Conservation (phyloP, 257 asterid genomes). For the Nicotiana paniculata region DNA sequence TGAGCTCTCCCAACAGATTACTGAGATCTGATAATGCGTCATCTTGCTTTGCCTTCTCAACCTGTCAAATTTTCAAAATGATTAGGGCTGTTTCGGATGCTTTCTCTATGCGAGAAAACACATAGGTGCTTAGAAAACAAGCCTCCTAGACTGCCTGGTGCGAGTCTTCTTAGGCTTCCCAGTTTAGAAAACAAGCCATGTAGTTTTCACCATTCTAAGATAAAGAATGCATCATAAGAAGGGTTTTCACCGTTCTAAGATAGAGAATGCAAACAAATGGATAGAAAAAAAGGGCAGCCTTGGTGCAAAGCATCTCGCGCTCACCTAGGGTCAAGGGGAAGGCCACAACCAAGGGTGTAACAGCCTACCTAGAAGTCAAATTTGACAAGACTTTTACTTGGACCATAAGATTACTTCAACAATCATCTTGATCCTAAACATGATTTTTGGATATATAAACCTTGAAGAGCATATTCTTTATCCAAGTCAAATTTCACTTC, state of each 20-base stretch:
- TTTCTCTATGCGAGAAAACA: not conserved
- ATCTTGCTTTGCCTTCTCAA: conserved; percentile 65
- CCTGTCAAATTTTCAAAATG: conserved; percentile 28
- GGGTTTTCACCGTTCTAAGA: too few species aligned
- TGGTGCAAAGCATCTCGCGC: too few species aligned
- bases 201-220: not conserved
- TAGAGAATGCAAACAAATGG: not conserved
- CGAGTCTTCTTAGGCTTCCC: too few species aligned
- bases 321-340: too few species aligned
- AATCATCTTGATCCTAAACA: not conserved
- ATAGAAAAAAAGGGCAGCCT: not conserved
- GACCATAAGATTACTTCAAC: not conserved
- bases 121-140: too few species aligned
- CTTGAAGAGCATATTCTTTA: not conserved
- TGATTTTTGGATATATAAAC: not conserved
- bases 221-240: not conserved
- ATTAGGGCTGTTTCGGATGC: not conserved
- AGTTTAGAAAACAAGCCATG: too few species aligned
- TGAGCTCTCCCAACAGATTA: conserved; percentile 59
- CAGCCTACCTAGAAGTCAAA: not conserved
- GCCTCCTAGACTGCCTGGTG: too few species aligned
- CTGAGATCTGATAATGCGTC: conserved; percentile 61
- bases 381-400: not conserved
- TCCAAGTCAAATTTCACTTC: not conserved
- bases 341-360: too few species aligned